Conservation (phyloP, 179 eudicot genomes). For the Silene noctiflora region DNA sequence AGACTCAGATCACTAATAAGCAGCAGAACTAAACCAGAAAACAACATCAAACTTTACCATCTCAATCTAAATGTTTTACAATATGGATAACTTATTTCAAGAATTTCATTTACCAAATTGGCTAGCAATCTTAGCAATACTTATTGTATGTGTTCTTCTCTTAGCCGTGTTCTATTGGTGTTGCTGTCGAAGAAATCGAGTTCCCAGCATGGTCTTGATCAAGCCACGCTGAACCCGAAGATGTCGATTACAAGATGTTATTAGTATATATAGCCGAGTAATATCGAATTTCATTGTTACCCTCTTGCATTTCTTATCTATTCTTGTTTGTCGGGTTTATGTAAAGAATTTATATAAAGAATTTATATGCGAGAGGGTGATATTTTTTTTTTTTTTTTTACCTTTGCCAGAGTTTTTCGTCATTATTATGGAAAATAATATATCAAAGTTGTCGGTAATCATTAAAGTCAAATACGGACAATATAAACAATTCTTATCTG, state of each 20-base stretch:
- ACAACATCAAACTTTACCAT: not conserved
- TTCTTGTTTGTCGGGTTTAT: not conserved
- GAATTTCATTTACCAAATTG: not conserved
- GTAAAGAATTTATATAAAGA: not conserved
- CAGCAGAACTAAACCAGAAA: not conserved
- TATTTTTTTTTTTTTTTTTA: too few species aligned
- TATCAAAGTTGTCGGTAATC: too few species aligned
- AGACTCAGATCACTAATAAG: not conserved
- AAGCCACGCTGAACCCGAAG: slow-evolving; percentile 1
- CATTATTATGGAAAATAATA: too few species aligned
- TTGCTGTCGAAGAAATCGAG: not conserved
- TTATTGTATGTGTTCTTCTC: slow-evolving; percentile 6
- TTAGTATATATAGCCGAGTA: not conserved
- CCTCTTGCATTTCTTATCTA: too few species aligned
- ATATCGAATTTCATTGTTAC: not conserved
- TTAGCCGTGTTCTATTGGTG: slow-evolving; percentile 9
- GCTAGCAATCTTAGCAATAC: not conserved
- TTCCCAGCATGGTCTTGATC: slow-evolving; percentile 16
- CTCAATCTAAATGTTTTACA: not conserved
- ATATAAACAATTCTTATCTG: too few species aligned
- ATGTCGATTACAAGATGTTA: not conserved
- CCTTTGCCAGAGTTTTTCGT: too few species aligned
- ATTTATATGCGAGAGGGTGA: too few species aligned
- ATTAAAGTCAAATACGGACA: too few species aligned
- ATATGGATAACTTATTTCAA: slow-evolving; percentile 8